phyloP scores from a whole-genome alignment of 352 stramenopile genomes.

The Phytophthora sp. region DNA sequence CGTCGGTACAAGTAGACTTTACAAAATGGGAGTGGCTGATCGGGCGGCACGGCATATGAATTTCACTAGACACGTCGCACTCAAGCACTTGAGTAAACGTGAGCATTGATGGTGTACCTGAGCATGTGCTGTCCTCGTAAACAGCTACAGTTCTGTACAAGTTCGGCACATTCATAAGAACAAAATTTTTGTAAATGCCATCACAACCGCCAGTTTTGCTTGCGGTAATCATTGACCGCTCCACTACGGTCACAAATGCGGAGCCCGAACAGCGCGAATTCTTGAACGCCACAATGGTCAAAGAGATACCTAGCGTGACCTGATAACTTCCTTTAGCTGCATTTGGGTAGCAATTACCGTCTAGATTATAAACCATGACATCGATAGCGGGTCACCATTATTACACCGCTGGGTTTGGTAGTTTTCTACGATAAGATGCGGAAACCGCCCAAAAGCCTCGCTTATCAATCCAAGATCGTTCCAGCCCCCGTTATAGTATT shows the following conservation, averaged over 20 bases:
- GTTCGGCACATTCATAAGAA: too few relatives aligned
- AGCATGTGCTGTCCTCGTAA: conserved; percentile 7
- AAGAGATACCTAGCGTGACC: background rate
- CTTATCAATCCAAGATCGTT: conserved; percentile 6
- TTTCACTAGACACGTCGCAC: background rate
- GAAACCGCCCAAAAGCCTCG: background rate
- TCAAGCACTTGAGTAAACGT: background rate
- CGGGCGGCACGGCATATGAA: background rate
- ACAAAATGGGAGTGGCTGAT: background rate
- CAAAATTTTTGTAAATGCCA: too few relatives aligned
- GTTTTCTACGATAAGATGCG: conserved; percentile 5
- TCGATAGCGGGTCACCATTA: background rate
- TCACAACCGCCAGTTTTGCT: too few relatives aligned
- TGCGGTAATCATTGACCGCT: too few relatives aligned
- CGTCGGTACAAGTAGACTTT: background rate
- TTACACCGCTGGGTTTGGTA: too few relatives aligned
- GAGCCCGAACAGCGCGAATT: too few relatives aligned
- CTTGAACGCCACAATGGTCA: too few relatives aligned
- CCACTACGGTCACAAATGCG: too few relatives aligned
- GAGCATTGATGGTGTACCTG: conserved; percentile 4
- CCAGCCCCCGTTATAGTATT: background rate
- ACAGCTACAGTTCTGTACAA: background rate
- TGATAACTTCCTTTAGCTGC: too few relatives aligned
- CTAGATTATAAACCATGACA: conserved; percentile 2
- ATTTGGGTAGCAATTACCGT: conserved; percentile 3